These are phyloP conservation scores for Anethum foeniculum DNA, from an alignment of 140 eudicot genomes.

Conservation along the genomic window DNA sequence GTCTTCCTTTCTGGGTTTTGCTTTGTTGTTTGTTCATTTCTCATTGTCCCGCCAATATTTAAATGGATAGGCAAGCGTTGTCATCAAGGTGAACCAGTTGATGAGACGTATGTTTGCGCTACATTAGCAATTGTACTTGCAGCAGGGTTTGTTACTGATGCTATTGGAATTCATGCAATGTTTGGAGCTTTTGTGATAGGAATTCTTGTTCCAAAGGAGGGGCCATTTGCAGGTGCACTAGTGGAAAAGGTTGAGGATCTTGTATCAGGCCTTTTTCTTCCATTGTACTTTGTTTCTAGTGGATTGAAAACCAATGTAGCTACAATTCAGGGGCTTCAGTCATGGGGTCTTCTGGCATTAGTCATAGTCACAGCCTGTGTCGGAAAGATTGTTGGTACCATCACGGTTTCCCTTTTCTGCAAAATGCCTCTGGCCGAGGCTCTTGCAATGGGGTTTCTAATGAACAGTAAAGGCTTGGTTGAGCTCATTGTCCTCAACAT, in stretches of 20 bases:
- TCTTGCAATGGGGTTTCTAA: constrained; percentile 69
- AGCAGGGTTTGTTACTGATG: constrained; percentile 72
- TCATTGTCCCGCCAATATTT: constrained; percentile 51
- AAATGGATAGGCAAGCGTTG: constrained; percentile 62
- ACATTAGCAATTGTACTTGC: constrained; percentile 76
- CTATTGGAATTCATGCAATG: constrained; percentile 83
- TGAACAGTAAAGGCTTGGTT: constrained; percentile 95
- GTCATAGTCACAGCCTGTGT: constrained; percentile 69
- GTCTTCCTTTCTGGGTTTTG: constrained; percentile 64
- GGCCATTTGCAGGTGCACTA: constrained; percentile 71
- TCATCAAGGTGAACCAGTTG: constrained; percentile 83
- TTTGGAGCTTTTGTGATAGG: constrained; percentile 92
- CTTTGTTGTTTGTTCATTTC: constrained; percentile 33
- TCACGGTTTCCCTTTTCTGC: constrained; percentile 51
- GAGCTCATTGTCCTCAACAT: constrained; percentile 96
- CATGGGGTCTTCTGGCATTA: constrained; percentile 86
- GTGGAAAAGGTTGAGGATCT: constrained; percentile 94
- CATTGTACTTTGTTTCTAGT: constrained; percentile 87
- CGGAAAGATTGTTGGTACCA: constrained; percentile 72
- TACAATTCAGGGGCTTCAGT: constrained; percentile 66
- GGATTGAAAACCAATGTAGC: constrained; percentile 84
- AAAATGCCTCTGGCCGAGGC: constrained; percentile 62
- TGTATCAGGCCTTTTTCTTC: constrained; percentile 77
- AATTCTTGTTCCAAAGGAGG: constrained; percentile 73
- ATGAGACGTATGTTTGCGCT: constrained; percentile 70